phyloP scores from a whole-genome alignment of 2,329 filamentous ascomycete species.

The Penicillium sclerotigenum region DNA sequence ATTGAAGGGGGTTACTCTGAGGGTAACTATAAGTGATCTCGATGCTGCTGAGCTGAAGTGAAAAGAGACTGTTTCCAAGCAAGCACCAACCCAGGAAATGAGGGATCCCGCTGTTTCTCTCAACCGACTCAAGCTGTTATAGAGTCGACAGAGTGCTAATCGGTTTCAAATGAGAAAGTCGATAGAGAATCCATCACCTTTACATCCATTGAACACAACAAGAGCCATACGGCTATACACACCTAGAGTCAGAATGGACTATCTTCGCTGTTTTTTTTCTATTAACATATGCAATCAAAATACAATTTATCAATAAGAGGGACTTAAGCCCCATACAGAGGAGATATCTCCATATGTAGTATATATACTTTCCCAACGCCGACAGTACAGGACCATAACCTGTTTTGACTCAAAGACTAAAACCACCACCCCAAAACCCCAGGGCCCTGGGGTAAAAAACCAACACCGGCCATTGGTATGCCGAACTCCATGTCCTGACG shows the following conservation, averaged over 20 bases:
- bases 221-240: background rate
- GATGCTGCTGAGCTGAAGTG: background rate
- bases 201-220: background rate
- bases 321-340: background rate
- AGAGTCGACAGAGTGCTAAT: background rate
- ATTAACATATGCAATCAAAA: background rate
- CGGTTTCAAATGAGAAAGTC: background rate
- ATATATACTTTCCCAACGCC: background rate
- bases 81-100: background rate
- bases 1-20: too few relatives aligned
- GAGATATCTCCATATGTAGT: background rate
- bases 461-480: background rate
- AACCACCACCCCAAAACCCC: background rate
- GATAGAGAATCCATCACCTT: too few relatives aligned
- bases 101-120: background rate
- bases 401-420: background rate
- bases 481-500: constrained; percentile 1
- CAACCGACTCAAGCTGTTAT: background rate
- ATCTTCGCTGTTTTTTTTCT: background rate
- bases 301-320: background rate
- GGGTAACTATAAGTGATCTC: too few relatives aligned
- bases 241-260: background rate
- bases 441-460: background rate
- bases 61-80: background rate
- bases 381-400: background rate